Base-by-base conservation (phyloP, 139 green algal genomes). In the Chlamydomonas schloesseri region DNA sequence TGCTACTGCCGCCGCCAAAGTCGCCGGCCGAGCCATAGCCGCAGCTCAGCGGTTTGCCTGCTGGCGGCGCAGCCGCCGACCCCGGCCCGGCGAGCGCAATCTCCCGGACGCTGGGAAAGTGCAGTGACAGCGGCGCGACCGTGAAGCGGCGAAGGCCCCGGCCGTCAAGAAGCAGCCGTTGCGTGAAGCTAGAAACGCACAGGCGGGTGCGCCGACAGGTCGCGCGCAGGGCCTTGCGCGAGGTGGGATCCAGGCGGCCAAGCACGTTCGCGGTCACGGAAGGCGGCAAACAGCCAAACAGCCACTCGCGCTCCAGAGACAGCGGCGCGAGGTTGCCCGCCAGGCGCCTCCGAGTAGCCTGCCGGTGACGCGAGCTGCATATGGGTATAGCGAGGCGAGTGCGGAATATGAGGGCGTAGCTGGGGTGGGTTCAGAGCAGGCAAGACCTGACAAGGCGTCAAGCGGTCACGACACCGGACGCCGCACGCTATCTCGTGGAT, bases 291-390 rank as follows among this genome's bases (percentile, higher is more conserved):
- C 24, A 0, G 13, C 79, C 79, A 21, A 85, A 69, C 10, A 85
- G 79, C 65, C 65, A 85, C 31, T 85, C 79, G 50, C 79, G 79
- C 50, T 85, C 79, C 10, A 69, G 31, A 26, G 79, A 69, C 29
- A 76, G 65, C 17, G 79, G 79, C 34, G 47, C 31, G 14, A 85
- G 79, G 67, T 31, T 33, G 79, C 31, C 21, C 23, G 47, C 67
- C 23, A 76, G 47, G 31, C 67, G 79, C 8, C 79, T 67, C n/a
- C 79, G 79, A 50, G 55, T 31, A 1, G 79, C 65, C 31, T 76
- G 65, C 50, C 79, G 79, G 33, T 31, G 79, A 14, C 79, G 79
- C 31, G 79, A 70, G 65, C 79, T 85, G 79, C 29, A 29, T 18
- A 28, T 71, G 23, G 17, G 24, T 34, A 34, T 20, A 42, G n/a